Evolutionary conservation across 768 basidiomycete species (phyloP), one percentile per base, ranked within the genome.

Genomic region (Suillus occidentalis): DNA sequence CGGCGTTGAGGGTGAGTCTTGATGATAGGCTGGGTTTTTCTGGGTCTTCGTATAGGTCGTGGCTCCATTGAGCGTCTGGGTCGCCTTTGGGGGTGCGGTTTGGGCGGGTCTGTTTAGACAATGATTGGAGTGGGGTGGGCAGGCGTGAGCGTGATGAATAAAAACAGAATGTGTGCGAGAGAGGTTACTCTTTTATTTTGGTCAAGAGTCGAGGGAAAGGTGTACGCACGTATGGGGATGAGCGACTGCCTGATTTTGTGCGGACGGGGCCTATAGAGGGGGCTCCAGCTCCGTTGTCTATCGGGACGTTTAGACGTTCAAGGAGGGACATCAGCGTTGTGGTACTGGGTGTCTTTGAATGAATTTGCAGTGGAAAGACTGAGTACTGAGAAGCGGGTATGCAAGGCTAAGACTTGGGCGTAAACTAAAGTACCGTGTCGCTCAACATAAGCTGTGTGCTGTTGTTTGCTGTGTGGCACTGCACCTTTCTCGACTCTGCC

Each of bases 31-130:
- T 76, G 0, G 76, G 76, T 16, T 85, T 86, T 72, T 86, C 85
- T 69, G 84, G 83, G 9, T 80, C 76, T 64, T 89, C 87, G 69
- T 78, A 92, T 61, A 91, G 75, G 74, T 92, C 90, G 70, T 92
- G 90, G 47, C 88, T 82, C 90, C 90, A 92, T 47, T 79, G 80
- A 22, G 82, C 80, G 67, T 92, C 86, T 47, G 85, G 72, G 71
- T 91, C 85, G 73, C 88, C 88, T 72, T 88, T 90, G 39, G 87
- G 82, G 45, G 82, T 75, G 58, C 87, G 86, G 67, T 78, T 81
- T 75, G 86, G 80, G 39, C 76, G 77, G 61, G 58, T 71, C 80
- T 76, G 14, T 3, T 14, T 0, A 28, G 13, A 47, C 22, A 13
- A 50, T 50, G 22, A 50, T 16, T 18, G 50, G 8, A 31, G 7